phyloP scores from a whole-genome alignment of 73 alveolate species.

The Breviolum minutum region DNA sequence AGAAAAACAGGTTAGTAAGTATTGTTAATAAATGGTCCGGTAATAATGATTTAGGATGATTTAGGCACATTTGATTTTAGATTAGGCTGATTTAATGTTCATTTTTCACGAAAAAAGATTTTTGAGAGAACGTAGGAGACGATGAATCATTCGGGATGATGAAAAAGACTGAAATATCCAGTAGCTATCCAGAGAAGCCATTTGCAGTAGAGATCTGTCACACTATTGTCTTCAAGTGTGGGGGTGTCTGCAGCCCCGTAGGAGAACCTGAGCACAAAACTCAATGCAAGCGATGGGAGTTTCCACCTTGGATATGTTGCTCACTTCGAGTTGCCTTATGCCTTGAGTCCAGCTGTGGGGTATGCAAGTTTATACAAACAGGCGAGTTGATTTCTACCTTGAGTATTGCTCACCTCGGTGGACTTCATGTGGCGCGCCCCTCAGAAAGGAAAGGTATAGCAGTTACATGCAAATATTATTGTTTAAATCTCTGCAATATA shows the following conservation, averaged over 20 bases:
- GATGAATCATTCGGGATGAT: too few relatives aligned
- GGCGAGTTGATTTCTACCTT: constrained; percentile 26
- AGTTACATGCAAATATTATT: too few relatives aligned
- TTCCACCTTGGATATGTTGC: not conserved
- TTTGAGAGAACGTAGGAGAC: too few relatives aligned
- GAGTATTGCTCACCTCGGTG: constrained; percentile 42
- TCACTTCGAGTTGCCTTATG: too few relatives aligned
- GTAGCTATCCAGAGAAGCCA: too few relatives aligned
- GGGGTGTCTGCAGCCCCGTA: not conserved
- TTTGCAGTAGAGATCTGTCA: too few relatives aligned
- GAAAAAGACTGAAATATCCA: too few relatives aligned
- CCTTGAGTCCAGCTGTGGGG: not conserved
- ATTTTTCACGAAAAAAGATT: too few relatives aligned
- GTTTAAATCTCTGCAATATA: not conserved
- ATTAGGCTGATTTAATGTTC: not conserved
- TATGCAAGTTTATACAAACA: not conserved
- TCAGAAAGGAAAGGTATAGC: not conserved
- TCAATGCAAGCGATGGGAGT: constrained; percentile 27
- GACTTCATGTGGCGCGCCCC: constrained; percentile 22
- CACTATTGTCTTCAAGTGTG: not conserved
- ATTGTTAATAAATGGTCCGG: too few relatives aligned
- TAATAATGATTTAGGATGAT: too few relatives aligned
- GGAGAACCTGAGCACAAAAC: constrained; percentile 9
- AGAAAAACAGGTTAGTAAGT: too few relatives aligned
- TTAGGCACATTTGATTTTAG: not conserved